These are phyloP conservation scores for Pseudocercospora fijiensis DNA, from an alignment of 2,329 filamentous ascomycete species.

Conservation along the genomic window DNA sequence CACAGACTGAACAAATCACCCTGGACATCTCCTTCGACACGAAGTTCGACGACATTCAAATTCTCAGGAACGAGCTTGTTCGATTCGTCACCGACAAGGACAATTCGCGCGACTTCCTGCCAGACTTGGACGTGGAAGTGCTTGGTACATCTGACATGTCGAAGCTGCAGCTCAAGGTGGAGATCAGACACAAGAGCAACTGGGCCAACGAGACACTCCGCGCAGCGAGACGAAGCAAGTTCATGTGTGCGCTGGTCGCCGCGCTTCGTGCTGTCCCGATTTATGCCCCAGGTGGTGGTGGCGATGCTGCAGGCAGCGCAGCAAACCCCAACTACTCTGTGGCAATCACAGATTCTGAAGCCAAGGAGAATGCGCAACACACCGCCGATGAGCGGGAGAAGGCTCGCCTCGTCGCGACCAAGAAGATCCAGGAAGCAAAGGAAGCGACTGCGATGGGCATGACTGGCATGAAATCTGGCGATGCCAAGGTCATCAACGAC, in stretches of 20 bases:
- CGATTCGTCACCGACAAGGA: slow-evolving; percentile 78
- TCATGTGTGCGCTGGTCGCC: slow-evolving; percentile 88
- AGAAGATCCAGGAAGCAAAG: slow-evolving; percentile 34
- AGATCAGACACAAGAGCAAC: slow-evolving; percentile 78
- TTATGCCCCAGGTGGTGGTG: slow-evolving; percentile 72
- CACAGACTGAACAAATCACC: slow-evolving; percentile 83
- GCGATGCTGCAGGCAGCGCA: slow-evolving; percentile 58
- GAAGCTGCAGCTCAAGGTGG: slow-evolving; percentile 78
- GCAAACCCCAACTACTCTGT: slow-evolving; percentile 83
- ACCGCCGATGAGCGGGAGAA: slow-evolving; percentile 50
- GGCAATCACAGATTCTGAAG: slow-evolving; percentile 67
- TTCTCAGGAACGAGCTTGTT: slow-evolving; percentile 80
- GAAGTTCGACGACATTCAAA: slow-evolving; percentile 82
- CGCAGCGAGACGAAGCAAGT: slow-evolving; percentile 81
- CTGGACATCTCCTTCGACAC: slow-evolving; percentile 84
- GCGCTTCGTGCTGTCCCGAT: slow-evolving; percentile 87
- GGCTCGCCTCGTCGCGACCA: slow-evolving; percentile 62
- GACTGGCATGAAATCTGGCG: slow-evolving; percentile 31
- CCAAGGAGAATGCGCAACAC: slow-evolving; percentile 59
- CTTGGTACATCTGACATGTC: slow-evolving; percentile 79
- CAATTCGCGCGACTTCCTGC: slow-evolving; percentile 87
- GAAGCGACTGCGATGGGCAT: slow-evolving; percentile 21
- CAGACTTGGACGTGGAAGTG: slow-evolving; percentile 76
- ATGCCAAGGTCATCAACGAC: slow-evolving; percentile 43
- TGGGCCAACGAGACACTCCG: slow-evolving; percentile 72